phyloP scores from a whole-genome alignment of 306 rosid genomes.

The Prunus kanzakura region DNA sequence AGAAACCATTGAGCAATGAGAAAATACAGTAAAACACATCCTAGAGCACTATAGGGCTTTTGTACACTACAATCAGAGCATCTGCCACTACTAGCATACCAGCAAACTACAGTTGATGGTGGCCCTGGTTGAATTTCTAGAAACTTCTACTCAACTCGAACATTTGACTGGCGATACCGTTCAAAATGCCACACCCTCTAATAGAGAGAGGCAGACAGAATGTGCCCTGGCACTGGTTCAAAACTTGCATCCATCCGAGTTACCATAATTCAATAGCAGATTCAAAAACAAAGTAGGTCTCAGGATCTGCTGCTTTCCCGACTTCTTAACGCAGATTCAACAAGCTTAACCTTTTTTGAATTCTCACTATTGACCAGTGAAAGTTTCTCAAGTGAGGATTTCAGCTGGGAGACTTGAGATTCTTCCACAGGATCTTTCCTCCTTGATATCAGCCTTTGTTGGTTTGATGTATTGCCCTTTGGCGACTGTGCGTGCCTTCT shows the following conservation, averaged over 20 bases:
- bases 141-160: not conserved
- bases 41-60: not conserved
- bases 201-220: not conserved
- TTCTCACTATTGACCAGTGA: constrained; percentile 68
- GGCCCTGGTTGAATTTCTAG: not conserved
- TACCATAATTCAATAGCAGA: not conserved
- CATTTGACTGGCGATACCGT: not conserved
- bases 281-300: constrained; percentile 16
- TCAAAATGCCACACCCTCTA: not conserved
- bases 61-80: not conserved
- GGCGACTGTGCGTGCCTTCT: constrained; percentile 51
- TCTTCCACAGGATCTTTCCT: constrained; percentile 48
- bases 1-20: not conserved
- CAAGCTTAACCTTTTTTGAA: constrained; percentile 64
- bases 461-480: constrained; percentile 41
- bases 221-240: not conserved
- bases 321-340: constrained; percentile 56
- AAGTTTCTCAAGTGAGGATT: constrained; percentile 67
- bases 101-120: not conserved
- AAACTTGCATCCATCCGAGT: not conserved
- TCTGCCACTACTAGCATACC: not conserved
- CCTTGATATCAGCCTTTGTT: constrained; percentile 40
- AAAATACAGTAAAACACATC: no score
- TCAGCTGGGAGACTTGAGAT: constrained; percentile 63
- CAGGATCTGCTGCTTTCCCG: constrained; percentile 45